phyloP scores from a whole-genome alignment of 2,329 filamentous ascomycete species.

The Corynespora cassiicola region DNA sequence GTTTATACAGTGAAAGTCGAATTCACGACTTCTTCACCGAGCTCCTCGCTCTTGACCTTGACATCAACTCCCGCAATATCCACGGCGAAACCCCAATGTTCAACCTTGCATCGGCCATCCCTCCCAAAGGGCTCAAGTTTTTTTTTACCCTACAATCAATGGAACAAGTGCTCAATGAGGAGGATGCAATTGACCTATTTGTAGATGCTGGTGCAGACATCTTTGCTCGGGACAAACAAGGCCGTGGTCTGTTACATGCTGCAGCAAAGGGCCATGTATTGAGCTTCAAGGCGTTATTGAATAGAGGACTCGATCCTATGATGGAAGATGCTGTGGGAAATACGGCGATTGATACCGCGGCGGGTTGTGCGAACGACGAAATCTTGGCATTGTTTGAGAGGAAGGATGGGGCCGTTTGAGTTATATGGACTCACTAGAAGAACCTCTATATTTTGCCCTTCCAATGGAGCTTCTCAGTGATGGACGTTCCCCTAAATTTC shows the following conservation, averaged over 20 bases:
- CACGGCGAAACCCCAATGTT: slow-evolving; percentile 22
- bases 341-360: slow-evolving; percentile 24
- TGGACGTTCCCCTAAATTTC: too few relatives aligned
- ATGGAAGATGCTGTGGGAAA: slow-evolving; percentile 15
- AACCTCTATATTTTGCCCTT: too few relatives aligned
- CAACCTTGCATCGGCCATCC: background rate
- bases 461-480: too few relatives aligned
- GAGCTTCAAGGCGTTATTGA: slow-evolving; percentile 17
- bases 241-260: slow-evolving; percentile 9
- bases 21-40: slow-evolving; percentile 7
- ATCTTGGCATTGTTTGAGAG: slow-evolving; percentile 19
- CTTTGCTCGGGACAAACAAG: slow-evolving; percentile 3
- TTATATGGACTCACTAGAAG: too few relatives aligned
- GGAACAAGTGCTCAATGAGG: background rate
- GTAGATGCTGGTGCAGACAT: slow-evolving; percentile 12
- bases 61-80: slow-evolving; percentile 19
- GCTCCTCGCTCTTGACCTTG: slow-evolving; percentile 9
- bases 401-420: too few relatives aligned
- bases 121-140: too few relatives aligned
- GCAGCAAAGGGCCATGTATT: slow-evolving; percentile 3
- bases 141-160: too few relatives aligned
- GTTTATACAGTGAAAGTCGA: background rate
- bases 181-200: slow-evolving; percentile 1
- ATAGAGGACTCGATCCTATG: slow-evolving; percentile 16
- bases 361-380: slow-evolving; percentile 12